Base-by-base conservation (phyloP, 2,329 filamentous ascomycete genomes). In the Aureobasidium sp. region DNA sequence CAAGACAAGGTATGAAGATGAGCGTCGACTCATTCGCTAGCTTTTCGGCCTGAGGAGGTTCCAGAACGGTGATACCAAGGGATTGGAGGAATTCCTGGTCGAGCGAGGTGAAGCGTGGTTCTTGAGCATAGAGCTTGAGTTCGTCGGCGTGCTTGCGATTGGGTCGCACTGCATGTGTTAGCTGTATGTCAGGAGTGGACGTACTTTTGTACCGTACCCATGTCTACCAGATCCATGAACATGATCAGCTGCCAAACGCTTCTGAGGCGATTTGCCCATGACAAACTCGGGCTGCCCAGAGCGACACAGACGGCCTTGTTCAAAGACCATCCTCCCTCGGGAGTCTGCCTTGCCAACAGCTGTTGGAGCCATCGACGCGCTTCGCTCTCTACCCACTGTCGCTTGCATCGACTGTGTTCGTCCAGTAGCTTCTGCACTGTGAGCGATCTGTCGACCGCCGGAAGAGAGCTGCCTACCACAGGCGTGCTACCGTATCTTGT, bases 221-320 rank as follows among this genome's bases (percentile, higher is more conserved):
- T 46, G 9, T 64, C 51, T 15, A 67, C 64, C 12, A 70, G 53
- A 46, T 72, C 72, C 55, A 69, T 55, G 26, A 72, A 73, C 3
- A 69, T 68, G 2, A 67, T 70, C 29, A 70, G 63, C 64, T 74
- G 72, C 67, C 67, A 68, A 62, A 73, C 63, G 42, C 68, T 71
- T 53, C 70, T 66, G 42, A 66, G 64, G n/a, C 70, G 50, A 32
- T 66, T 66, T n/a, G 68, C 63, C 34, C 66, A 57, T 29, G 72
- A 68, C 44, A 70, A 62, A 62, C 69, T 71, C 64, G 71, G 68
- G 57, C 70, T 71, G 3, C 70, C 70, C 12, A 66, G 64, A 1
- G 68, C 72, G 5, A 74, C 52, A 48, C 70, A 72, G 1, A 73
- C 55, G 5, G 70, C 71, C n/a, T 65, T 68, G 12, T 64, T 39